Conservation (phyloP, 208 protist species). For the Plasmodiophora brassicae region DNA sequence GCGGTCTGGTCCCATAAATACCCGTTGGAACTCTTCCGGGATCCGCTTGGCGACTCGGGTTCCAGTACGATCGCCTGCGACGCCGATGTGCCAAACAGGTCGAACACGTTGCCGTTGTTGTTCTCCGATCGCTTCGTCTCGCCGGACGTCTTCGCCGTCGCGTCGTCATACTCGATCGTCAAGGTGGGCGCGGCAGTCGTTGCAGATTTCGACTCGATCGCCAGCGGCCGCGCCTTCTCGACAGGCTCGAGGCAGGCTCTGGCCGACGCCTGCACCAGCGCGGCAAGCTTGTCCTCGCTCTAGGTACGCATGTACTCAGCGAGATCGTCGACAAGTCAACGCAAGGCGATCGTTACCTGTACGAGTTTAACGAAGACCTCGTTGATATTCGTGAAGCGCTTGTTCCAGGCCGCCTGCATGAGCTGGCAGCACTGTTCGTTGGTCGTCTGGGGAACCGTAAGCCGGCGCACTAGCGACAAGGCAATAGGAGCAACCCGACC, state of each 20-base stretch:
- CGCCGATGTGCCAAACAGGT: background rate
- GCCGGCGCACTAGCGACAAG: background rate
- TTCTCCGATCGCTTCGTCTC: background rate
- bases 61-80: background rate
- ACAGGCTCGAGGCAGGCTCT: background rate
- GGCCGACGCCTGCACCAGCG: conserved; percentile 1
- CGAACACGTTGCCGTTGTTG: background rate
- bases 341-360: background rate
- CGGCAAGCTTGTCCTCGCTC: background rate
- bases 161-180: background rate
- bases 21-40: too few relatives aligned
- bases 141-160: background rate
- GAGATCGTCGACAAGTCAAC: background rate
- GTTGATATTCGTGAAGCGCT: background rate
- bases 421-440: background rate
- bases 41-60: background rate
- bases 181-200: background rate
- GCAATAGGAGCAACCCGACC: too few relatives aligned
- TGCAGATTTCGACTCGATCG: background rate
- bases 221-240: background rate
- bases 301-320: background rate
- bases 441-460: background rate
- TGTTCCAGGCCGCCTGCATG: conserved; percentile 25
- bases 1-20: too few relatives aligned
- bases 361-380: background rate